Evolutionary conservation across 805 yeast species (phyloP).

Genomic region (Ogataea trehalophila): DNA sequence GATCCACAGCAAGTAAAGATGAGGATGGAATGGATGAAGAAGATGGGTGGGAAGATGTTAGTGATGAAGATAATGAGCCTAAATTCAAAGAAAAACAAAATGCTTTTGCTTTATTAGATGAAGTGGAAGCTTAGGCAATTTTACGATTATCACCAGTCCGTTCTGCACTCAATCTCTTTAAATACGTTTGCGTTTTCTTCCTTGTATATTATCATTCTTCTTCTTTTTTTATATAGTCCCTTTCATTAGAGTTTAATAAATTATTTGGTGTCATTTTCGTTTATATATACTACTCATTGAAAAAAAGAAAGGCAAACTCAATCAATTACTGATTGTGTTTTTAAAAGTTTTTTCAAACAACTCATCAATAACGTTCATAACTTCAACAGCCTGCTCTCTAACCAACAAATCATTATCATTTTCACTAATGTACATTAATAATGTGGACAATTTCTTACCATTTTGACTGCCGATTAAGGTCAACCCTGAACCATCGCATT

Average conservation of each 20-base stretch:
- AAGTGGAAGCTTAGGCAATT: slow-evolving; percentile 20
- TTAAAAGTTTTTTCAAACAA: slow-evolving; percentile 15
- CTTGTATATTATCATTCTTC: too few species aligned
- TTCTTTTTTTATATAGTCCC: too few species aligned
- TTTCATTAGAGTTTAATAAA: too few species aligned
- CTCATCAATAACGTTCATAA: slow-evolving; percentile 29
- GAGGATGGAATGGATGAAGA: slow-evolving; percentile 14
- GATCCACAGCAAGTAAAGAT: slow-evolving; percentile 1
- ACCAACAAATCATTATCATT: slow-evolving; percentile 55
- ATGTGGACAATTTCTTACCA: slow-evolving; percentile 36
- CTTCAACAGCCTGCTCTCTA: slow-evolving; percentile 49
- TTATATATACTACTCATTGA: neutral
- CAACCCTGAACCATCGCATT: slow-evolving; percentile 39
- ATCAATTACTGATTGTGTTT: slow-evolving; percentile 2
- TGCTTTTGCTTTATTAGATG: slow-evolving; percentile 22
- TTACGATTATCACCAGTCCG: neutral
- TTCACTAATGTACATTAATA: slow-evolving; percentile 39
- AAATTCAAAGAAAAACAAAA: slow-evolving; percentile 15
- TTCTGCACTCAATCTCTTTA: too few species aligned
- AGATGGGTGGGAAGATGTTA: slow-evolving; percentile 21
- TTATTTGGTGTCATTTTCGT: neutral
- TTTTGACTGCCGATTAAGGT: slow-evolving; percentile 36
- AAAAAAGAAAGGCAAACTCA: too few species aligned
- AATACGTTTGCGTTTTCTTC: too few species aligned
- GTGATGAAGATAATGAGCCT: slow-evolving; percentile 9